Evolutionary conservation across 495 filamentous ascomycete genomes (phyloP), one percentile per base, ranked within the genome.

Genomic region (Haplographium delicatum): DNA sequence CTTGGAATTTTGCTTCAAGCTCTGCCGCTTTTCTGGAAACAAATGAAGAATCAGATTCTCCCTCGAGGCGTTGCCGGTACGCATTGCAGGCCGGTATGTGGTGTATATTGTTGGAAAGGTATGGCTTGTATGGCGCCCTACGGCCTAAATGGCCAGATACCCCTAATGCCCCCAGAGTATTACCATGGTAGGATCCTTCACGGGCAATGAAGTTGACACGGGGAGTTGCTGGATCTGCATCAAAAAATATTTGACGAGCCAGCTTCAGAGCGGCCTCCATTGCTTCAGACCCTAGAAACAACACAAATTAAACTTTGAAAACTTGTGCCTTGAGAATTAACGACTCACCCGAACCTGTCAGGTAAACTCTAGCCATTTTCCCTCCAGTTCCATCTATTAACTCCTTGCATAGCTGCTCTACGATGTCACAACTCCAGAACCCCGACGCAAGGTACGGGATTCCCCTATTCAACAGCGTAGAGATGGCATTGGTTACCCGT

Each of bases 181-280:
- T 83, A 5, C 87, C 87, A 52, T 91, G 86, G 56, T 88, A 91
- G n/a, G 82, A 85, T 18, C 81, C 76, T 39, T 73, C 70, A 9
- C 87, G 70, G 11, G 79, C 73, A 49, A 91, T 86, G 67, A 83
- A 85, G n/a, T 75, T 71, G 2, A 65, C 63, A 42, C 75, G 60
- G 0, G 65, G 67, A 41, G 82, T 68, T 4, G 72, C 68, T 2
- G 61, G 67, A 5, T 65, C 56, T 1, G 68, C 61, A 61, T 85
- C 79, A 8, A 76, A 69, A 52, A 72, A 82, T 51, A 76, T 85
- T 56, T 86, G 84, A 2, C 79, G 67, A 23, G 80, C 72, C 4
- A 86, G 59, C 53, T 87, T 87, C 43, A 85, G 57, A 1, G 80
- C 72, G 16, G 81, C 76, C 54, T 86, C 83, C 47, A 84, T 74